These are phyloP conservation scores for Moricandia moricandioides DNA, from an alignment of 345 rosid genomes.

Conservation along the genomic window DNA sequence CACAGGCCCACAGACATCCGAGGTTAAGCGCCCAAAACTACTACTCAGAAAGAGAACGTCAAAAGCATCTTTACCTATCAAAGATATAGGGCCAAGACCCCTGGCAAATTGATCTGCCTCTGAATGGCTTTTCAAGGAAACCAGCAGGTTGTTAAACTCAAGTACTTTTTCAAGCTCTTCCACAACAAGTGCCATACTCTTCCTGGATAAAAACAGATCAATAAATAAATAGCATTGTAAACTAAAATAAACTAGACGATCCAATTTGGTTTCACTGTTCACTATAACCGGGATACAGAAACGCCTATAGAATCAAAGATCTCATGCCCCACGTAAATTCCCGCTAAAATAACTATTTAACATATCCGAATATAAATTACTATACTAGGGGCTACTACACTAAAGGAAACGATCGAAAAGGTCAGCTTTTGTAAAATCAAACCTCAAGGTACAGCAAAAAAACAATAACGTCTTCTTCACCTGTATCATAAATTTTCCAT, in stretches of 20 bases:
- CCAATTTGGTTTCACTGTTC: neutral
- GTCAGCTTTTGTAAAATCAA: neutral
- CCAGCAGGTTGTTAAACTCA: constrained; percentile 69
- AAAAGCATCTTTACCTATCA: constrained; percentile 56
- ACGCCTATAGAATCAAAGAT: neutral
- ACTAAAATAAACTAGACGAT: constrained; percentile 5
- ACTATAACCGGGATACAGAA: constrained; percentile 1
- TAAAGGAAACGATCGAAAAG: neutral
- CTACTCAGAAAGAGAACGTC: constrained; percentile 1
- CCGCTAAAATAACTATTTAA: neutral
- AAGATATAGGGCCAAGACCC: constrained; percentile 82
- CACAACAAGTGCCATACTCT: constrained; percentile 57
- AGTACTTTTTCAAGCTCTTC: constrained; percentile 74
- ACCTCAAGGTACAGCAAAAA: neutral
- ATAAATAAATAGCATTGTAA: neutral
- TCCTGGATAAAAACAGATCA: constrained; percentile 46
- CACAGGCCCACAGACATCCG: constrained; percentile 33
- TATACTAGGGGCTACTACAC: neutral
- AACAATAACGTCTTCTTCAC: neutral
- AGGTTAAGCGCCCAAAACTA: constrained; percentile 3
- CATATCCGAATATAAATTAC: neutral
- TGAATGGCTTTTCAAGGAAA: constrained; percentile 60
- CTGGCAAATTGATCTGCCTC: constrained; percentile 71
- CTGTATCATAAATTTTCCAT: neutral
- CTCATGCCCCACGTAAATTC: neutral